Base-by-base conservation (phyloP, 2,329 filamentous ascomycete genomes). In the Grosmannia huntii region DNA sequence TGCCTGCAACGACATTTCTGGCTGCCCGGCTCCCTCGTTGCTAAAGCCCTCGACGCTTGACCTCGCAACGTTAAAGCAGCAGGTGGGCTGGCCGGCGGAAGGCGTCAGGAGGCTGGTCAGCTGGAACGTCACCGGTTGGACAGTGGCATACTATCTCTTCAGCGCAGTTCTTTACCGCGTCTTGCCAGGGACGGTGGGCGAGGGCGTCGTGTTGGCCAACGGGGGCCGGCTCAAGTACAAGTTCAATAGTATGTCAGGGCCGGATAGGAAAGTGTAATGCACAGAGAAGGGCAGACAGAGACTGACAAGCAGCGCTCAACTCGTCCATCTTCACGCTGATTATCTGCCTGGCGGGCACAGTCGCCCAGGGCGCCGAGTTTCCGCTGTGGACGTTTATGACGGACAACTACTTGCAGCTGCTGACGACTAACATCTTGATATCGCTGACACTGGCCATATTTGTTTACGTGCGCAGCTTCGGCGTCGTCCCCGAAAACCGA, bases 331-430 rank as follows among this genome's bases (percentile, higher is more conserved):
- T 87, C 62, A 91, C 86, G 55, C 75, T 95, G 51, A 77, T 79
- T n/a, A 75, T 86, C 6, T 81, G 85, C 56, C 83, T 83, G 38
- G 85, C 85, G 10, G 91, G 90, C 54, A 96, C 90, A 3, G 72
- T 84, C 46, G 72, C 84, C 4, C 82, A 92, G 65, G 92, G 92
- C 59, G 83, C 89, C 56, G 79, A 92, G 23, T 96, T 95, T 66
- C 80, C 83, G 10, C 81, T 96, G 56, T 99, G 92, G 92, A 89
- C 86, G 28, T 97, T 90, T 72, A 90, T 97, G 67, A 86, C 87
- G 75, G 85, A 95, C 68, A 92, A 97, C 74, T 95, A 92, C 69
- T 68, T 94, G 56, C 89, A 92, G 69, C 79, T 99, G 56, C 77
- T 95, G 36, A 94, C 90, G 0, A 83, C 86, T 62, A 95, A 91